Base-by-base conservation (phyloP, 2,329 filamentous ascomycete species). In the Pseudogymnoascus sp. region DNA sequence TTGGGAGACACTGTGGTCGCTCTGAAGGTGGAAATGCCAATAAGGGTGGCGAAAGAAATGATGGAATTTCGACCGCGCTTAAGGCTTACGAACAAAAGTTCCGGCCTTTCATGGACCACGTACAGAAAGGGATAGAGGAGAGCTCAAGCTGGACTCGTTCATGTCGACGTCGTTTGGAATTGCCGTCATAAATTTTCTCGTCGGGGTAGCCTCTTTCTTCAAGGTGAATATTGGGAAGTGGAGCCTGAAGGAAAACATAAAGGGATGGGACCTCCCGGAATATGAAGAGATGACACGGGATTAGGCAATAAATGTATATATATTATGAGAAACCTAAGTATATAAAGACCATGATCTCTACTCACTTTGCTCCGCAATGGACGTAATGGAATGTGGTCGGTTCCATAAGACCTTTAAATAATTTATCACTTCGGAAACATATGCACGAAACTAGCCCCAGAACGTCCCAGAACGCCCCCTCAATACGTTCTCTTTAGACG, bases 1-100 rank as follows among this genome's bases (percentile, higher is more conserved):
- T 82, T 45, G 61, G 58, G 3, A 63, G 49, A 59, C 21, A 61
- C 60, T 62, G 49, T 59, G 61, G 52, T 7, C 21, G 21, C 7
- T 41, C 52, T 6, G 31, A 58, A 6, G 12, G n/a, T 14, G 60
- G 39, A 37, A 19, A 33, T 41, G 45, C 59, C 59, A 4, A 43
- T 69, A 12, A 67, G 26, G 21, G 69, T 65, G 3, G 23, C 8
- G 4, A 49, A 67, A 80, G 85, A 2, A 83, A 85, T 45, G 84
- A 83, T 4, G 66, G 72, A 49, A 61, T 74, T 6, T 66, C 70
- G 11, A 66, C 78, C 2, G 80, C 75, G 21, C 71, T 81, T 11
- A 66, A 68, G 37, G 70, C 69, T 0, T 84, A 83, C 63, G 77
- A 82, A 59, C 62, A 66, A n/a, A 69, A 68, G 0, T 72, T 83